Conservation (phyloP, 169 alveolate genomes). For the Cryptosporidium canis region DNA sequence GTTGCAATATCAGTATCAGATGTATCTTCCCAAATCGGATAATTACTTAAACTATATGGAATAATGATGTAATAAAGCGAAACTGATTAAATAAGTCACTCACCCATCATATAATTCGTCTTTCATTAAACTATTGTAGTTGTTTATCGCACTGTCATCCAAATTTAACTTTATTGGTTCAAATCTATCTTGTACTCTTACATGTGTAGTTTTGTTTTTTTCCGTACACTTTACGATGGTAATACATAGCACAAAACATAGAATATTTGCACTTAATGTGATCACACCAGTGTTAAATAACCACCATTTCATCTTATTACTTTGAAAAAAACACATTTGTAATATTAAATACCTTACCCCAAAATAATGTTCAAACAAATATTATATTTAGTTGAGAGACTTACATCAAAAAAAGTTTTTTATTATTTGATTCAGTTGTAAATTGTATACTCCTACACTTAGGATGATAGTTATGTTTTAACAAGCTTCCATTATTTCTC, state of each 20-base stretch:
- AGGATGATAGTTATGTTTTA: background rate
- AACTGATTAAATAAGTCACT: background rate
- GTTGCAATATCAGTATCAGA: background rate
- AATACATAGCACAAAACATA: background rate
- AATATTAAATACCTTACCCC: background rate
- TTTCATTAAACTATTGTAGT: background rate
- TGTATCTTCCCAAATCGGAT: slow-evolving; percentile 63
- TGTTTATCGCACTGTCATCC: background rate
- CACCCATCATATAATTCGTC: background rate
- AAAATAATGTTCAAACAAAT: background rate
- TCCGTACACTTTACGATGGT: background rate
- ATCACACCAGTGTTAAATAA: background rate
- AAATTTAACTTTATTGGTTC: slow-evolving; percentile 23
- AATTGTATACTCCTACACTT: background rate
- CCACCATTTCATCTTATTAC: background rate
- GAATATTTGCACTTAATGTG: background rate
- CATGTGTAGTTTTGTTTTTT: slow-evolving; percentile 50
- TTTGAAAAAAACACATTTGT: background rate
- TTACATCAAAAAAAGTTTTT: background rate
- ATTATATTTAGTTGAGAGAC: too few relatives aligned
- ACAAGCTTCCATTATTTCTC: background rate
- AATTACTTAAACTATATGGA: slow-evolving; percentile 31
- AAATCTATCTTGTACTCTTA: slow-evolving; percentile 37
- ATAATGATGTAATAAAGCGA: background rate
- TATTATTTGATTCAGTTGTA: background rate